Evolutionary conservation across 371 early-diverging fungal species (phyloP).

Genomic region (Mycotypha africana): DNA sequence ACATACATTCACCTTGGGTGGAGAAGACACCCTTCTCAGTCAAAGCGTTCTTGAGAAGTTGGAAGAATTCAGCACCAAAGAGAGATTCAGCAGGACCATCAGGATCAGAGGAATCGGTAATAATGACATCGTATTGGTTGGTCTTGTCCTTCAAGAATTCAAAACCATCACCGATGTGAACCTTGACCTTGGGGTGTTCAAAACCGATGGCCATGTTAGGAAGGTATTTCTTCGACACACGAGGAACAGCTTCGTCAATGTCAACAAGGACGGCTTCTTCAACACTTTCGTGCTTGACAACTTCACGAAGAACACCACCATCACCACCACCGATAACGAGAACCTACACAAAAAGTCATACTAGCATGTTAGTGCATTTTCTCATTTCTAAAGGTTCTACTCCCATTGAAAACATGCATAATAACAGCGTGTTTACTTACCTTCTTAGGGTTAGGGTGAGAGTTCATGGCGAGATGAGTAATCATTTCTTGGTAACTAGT

Average conservation of each 20-base stretch:
- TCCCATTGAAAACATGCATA: too few species aligned
- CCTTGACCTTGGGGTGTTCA: constrained; percentile 88
- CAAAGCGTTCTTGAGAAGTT: constrained; percentile 88
- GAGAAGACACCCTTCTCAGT: constrained; percentile 88
- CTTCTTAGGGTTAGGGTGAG: constrained; percentile 93
- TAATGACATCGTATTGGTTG: constrained; percentile 91
- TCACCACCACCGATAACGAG: constrained; percentile 98
- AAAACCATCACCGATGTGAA: constrained; percentile 94
- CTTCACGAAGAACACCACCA: constrained; percentile 96
- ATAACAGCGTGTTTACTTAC: too few species aligned
- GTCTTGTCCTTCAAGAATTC: constrained; percentile 83
- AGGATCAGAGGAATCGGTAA: constrained; percentile 98
- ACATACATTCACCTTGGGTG: constrained; percentile 97
- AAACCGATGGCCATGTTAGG: constrained; percentile 94
- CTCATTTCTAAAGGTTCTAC: too few species aligned
- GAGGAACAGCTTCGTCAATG: constrained; percentile 93
- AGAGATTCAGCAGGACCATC: constrained; percentile 95
- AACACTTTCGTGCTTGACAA: constrained; percentile 92
- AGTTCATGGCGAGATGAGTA: constrained; percentile 90
- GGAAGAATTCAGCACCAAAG: constrained; percentile 87
- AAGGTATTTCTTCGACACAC: constrained; percentile 87
- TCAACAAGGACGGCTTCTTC: constrained; percentile 88
- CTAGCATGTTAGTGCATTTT: too few species aligned
- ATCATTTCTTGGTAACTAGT: constrained; percentile 97
- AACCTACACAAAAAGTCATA: too few species aligned